Percentiles rank a stretch among this genome's conserved stretches.
Evolutionary conservation across 495 filamentous ascomycete genomes (phyloP).

Genomic region (Hyphodiscus hymeniophilus): DNA sequence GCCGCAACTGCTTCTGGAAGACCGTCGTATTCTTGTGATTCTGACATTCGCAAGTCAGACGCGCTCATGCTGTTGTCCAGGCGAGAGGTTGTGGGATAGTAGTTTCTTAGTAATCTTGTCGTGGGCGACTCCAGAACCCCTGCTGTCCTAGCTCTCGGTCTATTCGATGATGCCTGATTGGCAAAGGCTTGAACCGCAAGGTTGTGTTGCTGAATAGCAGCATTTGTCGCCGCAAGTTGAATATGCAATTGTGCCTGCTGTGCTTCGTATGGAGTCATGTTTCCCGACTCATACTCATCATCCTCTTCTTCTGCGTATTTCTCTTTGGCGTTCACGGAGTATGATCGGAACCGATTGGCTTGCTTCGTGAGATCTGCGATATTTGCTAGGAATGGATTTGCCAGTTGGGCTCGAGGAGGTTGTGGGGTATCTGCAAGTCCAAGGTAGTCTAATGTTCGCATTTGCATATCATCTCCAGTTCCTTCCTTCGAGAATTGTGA

Average conservation of each 20-base stretch:
- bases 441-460: conserved; percentile 91
- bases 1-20: conserved; percentile 68
- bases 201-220: conserved; percentile 89
- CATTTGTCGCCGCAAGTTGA: conserved; percentile 69
- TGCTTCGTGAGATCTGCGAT: conserved; percentile 67
- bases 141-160: conserved; percentile 77
- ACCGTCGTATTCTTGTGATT: conserved; percentile 66
- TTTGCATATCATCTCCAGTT: conserved; percentile 73
- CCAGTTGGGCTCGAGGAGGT: conserved; percentile 62
- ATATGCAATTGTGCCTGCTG: conserved; percentile 59
- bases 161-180: conserved; percentile 67
- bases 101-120: conserved; percentile 62
- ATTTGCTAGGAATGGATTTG: conserved; percentile 69
- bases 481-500: conserved; percentile 87
- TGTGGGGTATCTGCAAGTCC: conserved; percentile 92
- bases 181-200: conserved; percentile 87
- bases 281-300: conserved; percentile 70
- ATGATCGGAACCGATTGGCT: conserved; percentile 84
- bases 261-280: conserved; percentile 59
- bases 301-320: conserved; percentile 94
- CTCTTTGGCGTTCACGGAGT: conserved; percentile 97
- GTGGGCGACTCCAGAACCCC: conserved; percentile 83
- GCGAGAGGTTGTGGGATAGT: conserved; percentile 72
- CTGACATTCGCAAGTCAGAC: conserved; percentile 63
- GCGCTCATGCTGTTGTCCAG: conserved; percentile 79